Evolutionary conservation across 352 stramenopile species (phyloP).

Genomic region (Elongisporangium prolatum): DNA sequence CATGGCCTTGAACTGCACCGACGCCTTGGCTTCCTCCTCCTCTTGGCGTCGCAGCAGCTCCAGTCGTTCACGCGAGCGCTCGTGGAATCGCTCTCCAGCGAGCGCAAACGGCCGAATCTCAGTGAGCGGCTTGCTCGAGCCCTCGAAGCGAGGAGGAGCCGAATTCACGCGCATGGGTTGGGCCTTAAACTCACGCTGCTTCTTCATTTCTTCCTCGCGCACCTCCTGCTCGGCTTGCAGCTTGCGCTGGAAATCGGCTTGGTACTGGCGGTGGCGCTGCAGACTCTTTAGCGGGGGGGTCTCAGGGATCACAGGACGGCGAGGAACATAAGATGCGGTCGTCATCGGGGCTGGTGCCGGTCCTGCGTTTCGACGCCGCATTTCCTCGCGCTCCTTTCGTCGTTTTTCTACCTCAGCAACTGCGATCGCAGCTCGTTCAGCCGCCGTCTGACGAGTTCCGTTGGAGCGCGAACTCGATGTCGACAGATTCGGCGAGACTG

Average conservation of each 20-base stretch:
- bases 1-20: slow-evolving; percentile 50
- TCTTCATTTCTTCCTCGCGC: slow-evolving; percentile 35
- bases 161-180: slow-evolving; percentile 63
- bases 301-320: slow-evolving; percentile 53
- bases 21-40: slow-evolving; percentile 35
- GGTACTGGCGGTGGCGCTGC: slow-evolving; percentile 63
- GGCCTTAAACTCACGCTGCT: slow-evolving; percentile 60
- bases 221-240: slow-evolving; percentile 32
- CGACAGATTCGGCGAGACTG: slow-evolving; percentile 37
- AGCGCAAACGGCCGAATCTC: slow-evolving; percentile 66
- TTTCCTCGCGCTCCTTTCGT: slow-evolving; percentile 33
- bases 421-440: slow-evolving; percentile 24
- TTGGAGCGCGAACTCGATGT: slow-evolving; percentile 27
- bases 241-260: slow-evolving; percentile 60
- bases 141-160: slow-evolving; percentile 54
- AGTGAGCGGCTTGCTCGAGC: slow-evolving; percentile 66
- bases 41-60: slow-evolving; percentile 56
- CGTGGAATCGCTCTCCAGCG: slow-evolving; percentile 42
- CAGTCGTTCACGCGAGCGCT: slow-evolving; percentile 54
- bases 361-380: slow-evolving; percentile 23
- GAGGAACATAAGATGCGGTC: slow-evolving; percentile 11
- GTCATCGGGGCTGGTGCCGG: slow-evolving; percentile 11
- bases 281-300: slow-evolving; percentile 71
- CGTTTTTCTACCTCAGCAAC: slow-evolving; percentile 31
- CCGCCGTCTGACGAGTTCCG: slow-evolving; percentile 19